These are phyloP conservation scores for Didymella sp. DNA, from an alignment of 2,329 filamentous ascomycete species.

Conservation along the genomic window DNA sequence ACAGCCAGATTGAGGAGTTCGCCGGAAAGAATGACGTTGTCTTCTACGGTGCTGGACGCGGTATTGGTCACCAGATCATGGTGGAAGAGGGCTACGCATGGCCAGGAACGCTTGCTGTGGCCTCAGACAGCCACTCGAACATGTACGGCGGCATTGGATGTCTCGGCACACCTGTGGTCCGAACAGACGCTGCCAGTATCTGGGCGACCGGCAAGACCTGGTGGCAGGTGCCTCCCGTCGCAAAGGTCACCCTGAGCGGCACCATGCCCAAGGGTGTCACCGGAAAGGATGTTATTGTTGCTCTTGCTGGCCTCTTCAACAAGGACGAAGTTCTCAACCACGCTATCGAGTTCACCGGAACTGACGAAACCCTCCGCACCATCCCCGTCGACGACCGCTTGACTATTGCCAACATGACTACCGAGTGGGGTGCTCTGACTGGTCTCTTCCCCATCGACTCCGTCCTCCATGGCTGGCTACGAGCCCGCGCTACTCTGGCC, in stretches of 20 bases:
- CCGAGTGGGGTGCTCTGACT: constrained; percentile 78
- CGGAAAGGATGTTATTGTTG: constrained; percentile 93
- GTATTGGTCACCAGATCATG: constrained; percentile 93
- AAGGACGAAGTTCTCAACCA: constrained; percentile 91
- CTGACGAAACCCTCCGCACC: constrained; percentile 75
- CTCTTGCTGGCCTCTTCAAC: constrained; percentile 85
- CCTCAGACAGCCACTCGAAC: constrained; percentile 78
- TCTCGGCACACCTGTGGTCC: constrained; percentile 80
- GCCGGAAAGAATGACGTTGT: constrained; percentile 77
- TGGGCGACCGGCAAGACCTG: constrained; percentile 85
- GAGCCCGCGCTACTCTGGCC: constrained; percentile 75
- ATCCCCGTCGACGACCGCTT: constrained; percentile 76
- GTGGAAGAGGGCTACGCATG: constrained; percentile 84
- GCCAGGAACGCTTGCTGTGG: constrained; percentile 84
- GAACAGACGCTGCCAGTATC: constrained; percentile 85
- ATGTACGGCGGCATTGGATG: constrained; percentile 83
- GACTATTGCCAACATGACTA: constrained; percentile 81
- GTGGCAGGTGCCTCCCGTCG: constrained; percentile 88
- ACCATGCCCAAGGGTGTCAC: constrained; percentile 79
- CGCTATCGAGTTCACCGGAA: constrained; percentile 84
- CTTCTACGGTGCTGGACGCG: constrained; percentile 78
- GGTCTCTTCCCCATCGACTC: constrained; percentile 83
- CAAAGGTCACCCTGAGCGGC: constrained; percentile 79
- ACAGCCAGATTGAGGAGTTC: constrained; percentile 80
- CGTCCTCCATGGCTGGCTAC: constrained; percentile 74